These are phyloP conservation scores for Sporisorium iseilematis-ciliati DNA, from an alignment of 1,284 basidiomycete species.

Conservation along the genomic window DNA sequence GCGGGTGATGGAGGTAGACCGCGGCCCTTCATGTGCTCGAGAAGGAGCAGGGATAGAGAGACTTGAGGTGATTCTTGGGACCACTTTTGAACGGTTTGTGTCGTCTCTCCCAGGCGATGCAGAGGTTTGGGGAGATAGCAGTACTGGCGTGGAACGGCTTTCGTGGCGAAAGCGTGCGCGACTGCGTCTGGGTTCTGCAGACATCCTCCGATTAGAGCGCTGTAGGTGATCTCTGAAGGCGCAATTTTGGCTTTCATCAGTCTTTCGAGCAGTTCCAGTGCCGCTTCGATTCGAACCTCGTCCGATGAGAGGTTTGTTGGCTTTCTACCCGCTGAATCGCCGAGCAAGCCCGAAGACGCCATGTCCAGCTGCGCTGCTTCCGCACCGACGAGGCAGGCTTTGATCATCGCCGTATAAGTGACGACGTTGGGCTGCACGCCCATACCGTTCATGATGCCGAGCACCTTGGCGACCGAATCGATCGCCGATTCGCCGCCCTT, in stretches of 20 bases:
- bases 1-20: conserved; percentile 27
- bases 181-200: conserved; percentile 39
- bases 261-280: conserved; percentile 55
- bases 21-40: conserved; percentile 45
- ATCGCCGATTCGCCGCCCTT: conserved; percentile 42
- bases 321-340: conserved; percentile 5
- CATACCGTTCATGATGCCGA: conserved; percentile 55
- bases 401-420: conserved; percentile 65
- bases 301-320: not conserved
- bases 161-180: conserved; percentile 19
- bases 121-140: conserved; percentile 17
- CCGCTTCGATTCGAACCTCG: conserved; percentile 45
- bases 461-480: conserved; percentile 39
- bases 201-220: conserved; percentile 45
- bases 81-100: conserved; percentile 21
- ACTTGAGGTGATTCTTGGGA: conserved; percentile 19
- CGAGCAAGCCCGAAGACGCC: conserved; percentile 22
- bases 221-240: conserved; percentile 59
- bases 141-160: conserved; percentile 22
- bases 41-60: conserved; percentile 42
- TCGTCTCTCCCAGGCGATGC: conserved; percentile 19
- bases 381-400: conserved; percentile 51
- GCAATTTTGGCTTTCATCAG: conserved; percentile 55
- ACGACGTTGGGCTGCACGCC: conserved; percentile 54
- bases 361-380: conserved; percentile 35